Evolutionary conservation across 208 protist species (phyloP).

Genomic region (Sergeia podlipaevii): DNA sequence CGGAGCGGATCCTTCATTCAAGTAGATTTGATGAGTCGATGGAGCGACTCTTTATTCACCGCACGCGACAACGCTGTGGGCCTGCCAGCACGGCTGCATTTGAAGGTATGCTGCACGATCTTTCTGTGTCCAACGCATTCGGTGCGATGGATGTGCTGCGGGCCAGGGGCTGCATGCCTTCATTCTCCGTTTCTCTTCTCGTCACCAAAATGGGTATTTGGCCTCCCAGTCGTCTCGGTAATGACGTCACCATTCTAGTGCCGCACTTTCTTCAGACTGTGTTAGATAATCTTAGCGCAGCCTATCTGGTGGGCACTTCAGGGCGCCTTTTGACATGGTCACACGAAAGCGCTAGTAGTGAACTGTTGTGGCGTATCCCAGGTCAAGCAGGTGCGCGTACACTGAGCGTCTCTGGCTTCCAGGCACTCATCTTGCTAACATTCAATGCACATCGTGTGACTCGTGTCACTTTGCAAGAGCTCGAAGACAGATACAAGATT

Average conservation of each 20-base stretch:
- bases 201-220: constrained; percentile 85
- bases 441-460: constrained; percentile 63
- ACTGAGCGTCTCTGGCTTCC: constrained; percentile 55
- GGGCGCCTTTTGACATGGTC: constrained; percentile 73
- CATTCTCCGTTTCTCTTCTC: constrained; percentile 49
- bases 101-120: constrained; percentile 87
- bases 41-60: constrained; percentile 68
- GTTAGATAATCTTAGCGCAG: constrained; percentile 42
- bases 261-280: constrained; percentile 34
- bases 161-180: constrained; percentile 12
- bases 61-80: constrained; percentile 64
- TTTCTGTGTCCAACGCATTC: constrained; percentile 45
- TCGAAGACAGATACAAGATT: constrained; percentile 20
- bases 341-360: constrained; percentile 71
- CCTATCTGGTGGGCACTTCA: constrained; percentile 61
- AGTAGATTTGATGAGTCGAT: constrained; percentile 50
- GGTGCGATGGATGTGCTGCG: constrained; percentile 38
- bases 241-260: constrained; percentile 22
- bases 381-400: constrained; percentile 34
- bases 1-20: constrained; percentile 63
- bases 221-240: constrained; percentile 40
- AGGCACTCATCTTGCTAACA: constrained; percentile 67
- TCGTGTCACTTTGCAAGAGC: constrained; percentile 23
- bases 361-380: too few species aligned
- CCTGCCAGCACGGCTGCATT: constrained; percentile 68